Conservation (phyloP, 495 filamentous ascomycete species). For the Halenospora varia region DNA sequence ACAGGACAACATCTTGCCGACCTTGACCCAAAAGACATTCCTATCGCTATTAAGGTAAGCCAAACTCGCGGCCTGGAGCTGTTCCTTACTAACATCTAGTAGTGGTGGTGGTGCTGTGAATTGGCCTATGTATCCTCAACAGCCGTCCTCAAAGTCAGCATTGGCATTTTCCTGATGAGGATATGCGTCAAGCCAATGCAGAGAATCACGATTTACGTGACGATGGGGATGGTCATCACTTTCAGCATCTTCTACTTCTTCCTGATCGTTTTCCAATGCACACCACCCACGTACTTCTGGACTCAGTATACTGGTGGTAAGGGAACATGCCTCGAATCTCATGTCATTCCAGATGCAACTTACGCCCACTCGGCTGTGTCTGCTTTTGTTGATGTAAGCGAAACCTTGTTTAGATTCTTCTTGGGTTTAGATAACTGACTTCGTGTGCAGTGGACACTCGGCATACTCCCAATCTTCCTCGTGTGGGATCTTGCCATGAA, state of each 20-base stretch:
- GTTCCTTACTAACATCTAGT: background rate
- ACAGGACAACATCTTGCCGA: conserved; percentile 11
- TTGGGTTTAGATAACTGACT: background rate
- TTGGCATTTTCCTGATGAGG: conserved; percentile 39
- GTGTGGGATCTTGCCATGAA: conserved; percentile 30
- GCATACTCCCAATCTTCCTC: conserved; percentile 29
- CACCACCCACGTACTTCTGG: conserved; percentile 35
- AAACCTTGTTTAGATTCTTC: background rate
- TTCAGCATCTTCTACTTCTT: conserved; percentile 34
- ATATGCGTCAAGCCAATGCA: conserved; percentile 32
- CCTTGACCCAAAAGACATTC: background rate
- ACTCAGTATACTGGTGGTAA: conserved; percentile 11
- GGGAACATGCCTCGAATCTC: conserved; percentile 20
- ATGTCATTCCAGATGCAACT: conserved; percentile 20
- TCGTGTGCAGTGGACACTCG: conserved; percentile 26
- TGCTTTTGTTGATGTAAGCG: conserved; percentile 20
- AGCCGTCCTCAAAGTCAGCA: conserved; percentile 33
- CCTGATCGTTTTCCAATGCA: conserved; percentile 41
- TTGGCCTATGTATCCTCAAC: conserved; percentile 32
- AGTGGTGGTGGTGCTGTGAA: conserved; percentile 30
- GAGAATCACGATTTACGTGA: conserved; percentile 28
- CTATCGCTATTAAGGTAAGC: conserved; percentile 11
- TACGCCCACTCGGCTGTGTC: conserved; percentile 29
- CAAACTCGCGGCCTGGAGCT: background rate
- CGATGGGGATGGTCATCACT: conserved; percentile 23